Conservation (phyloP, 2,329 filamentous ascomycete species). For the Diaporthe ampelina region DNA sequence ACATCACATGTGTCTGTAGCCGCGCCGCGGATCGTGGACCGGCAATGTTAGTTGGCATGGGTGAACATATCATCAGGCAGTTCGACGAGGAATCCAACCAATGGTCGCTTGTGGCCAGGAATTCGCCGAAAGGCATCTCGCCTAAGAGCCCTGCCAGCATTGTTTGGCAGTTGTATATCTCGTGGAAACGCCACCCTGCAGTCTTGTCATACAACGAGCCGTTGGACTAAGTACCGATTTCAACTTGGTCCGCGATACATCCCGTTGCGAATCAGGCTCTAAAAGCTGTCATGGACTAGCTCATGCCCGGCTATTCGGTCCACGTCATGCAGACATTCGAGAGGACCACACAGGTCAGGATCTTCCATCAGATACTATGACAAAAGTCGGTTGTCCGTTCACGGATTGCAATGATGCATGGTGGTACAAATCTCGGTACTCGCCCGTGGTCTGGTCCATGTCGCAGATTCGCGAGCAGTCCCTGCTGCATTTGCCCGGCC, state of each 20-base stretch:
- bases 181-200: constrained; percentile 32
- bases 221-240: constrained; percentile 11
- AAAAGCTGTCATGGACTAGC: not conserved
- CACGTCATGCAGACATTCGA: not conserved
- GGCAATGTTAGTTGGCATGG: not conserved
- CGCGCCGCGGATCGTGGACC: not conserved
- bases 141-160: constrained; percentile 35
- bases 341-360: not conserved
- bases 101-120: constrained; percentile 34
- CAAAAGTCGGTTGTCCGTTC: constrained; percentile 6
- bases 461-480: constrained; percentile 42
- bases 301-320: not conserved
- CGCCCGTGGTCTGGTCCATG: constrained; percentile 39
- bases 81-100: constrained; percentile 1
- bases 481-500: constrained; percentile 39
- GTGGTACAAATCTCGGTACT: constrained; percentile 43
- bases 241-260: not conserved
- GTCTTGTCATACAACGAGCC: constrained; percentile 17
- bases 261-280: not conserved
- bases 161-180: constrained; percentile 31
- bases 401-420: constrained; percentile 15
- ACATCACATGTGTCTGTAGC: constrained; percentile 27
- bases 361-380: not conserved
- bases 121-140: constrained; percentile 39
- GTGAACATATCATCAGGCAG: constrained; percentile 15